Base-by-base conservation (phyloP, 768 basidiomycete species). In the Thelephora ganbajun region DNA sequence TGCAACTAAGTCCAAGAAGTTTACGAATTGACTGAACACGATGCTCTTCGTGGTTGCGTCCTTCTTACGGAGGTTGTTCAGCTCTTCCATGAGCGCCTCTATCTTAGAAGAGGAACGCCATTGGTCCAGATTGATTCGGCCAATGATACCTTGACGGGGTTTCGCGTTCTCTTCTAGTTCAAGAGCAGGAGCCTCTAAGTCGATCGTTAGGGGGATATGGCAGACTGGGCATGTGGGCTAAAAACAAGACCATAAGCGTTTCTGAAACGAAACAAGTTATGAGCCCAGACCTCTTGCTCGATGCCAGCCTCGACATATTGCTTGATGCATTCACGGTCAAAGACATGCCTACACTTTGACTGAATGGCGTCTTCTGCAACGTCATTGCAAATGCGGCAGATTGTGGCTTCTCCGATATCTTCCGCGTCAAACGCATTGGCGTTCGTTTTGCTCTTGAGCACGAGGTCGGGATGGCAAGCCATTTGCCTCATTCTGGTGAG, bases 71-170 rank as follows among this genome's bases (percentile, higher is more conserved):
- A 96, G 71, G 61, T 88, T 90, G 57, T 74, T 79, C 46, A 99
- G 65, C 65, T 99, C 96, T 63, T 99, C 96, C 3, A 98, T 70
- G 4, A 99, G 72, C 2, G 94, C 93, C 61, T 99, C 96, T 37
- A 98, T 89, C 70, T 98, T 99, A 4, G 91, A 82, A n/a, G 89
- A 93, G 1, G 91, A 94, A 43, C 90, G 76, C 90, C 91, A 96
- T 42, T 77, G 80, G 54, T 88, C 79, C 14, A 97, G 67, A 59
- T 98, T 78, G 19, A 99, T 70, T 9, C 93, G 79, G 22, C 89
- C 89, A 12, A 99, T 75, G 45, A 99, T 97, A 35, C 96, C 96
- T 62, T 99, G 96, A 35, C 88, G 78, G 26, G 65, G 64, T 42
- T 59, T 58, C 5, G 57, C 48, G 11, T 66, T 69, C 54, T 83